Evolutionary conservation across 805 yeast genomes (phyloP), one percentile per base, ranked within the genome.

Genomic region (Kazachstania taianensis): DNA sequence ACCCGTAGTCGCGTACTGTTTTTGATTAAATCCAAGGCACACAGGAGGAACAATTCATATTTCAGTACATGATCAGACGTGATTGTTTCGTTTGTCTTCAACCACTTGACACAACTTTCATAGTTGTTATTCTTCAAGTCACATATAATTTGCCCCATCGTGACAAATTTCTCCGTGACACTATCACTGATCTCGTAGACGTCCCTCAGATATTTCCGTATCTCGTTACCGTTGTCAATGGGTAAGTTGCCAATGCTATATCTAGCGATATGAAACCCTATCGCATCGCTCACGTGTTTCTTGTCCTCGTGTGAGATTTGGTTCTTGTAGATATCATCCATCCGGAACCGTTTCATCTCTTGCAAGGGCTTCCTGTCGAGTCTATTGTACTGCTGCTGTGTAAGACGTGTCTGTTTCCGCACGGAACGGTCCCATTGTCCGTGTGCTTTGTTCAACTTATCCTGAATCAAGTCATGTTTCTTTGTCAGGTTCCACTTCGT

Each of bases 81-180:
- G 14, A 9, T 14, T 13, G 7, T 20, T 12, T 30, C 32, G 15
- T 29, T 35, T 14, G 46, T 32, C 5, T 45, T 38, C 20, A 66
- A 62, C 82, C 82, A 76, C 2, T 52, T 53, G 20, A 71, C 64
- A 10, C 81, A 78, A 5, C 67, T 62, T 5, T 45, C 48, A 19
- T 69, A 47, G 35, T 72, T 53, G 3, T 62, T 57, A 2, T 50
- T 35, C 19, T 53, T 53, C 16, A 69, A 45, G 25, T 60, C 61
- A 14, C 51, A 46, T 14, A 70, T 48, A 3, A 73, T 69, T 10
- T 53, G 54, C 18, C 67, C 65, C 66, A 75, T 55, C 16, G 57
- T 49, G 5, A 55, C 48, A 39, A 73, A 70, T 17, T 61, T 61
- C 2, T 42, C 38, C 2, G 70, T 47, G 5, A 62, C 42, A 19